phyloP scores from a whole-genome alignment of 768 basidiomycete species.

The Hygrophorus pudorinus region DNA sequence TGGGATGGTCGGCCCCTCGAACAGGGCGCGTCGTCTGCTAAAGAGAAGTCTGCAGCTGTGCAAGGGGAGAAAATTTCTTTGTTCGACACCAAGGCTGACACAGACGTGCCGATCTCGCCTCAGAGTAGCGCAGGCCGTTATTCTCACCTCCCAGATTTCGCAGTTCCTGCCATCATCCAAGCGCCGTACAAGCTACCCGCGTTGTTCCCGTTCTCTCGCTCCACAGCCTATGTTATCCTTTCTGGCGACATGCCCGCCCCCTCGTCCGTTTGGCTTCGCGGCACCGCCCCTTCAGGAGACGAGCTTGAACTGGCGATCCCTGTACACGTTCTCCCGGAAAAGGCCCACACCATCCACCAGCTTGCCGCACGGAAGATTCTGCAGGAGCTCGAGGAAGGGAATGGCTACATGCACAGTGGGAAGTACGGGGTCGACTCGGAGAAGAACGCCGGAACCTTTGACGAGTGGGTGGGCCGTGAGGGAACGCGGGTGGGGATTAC shows the following conservation, averaged over 20 bases:
- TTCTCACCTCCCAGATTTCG: neutral
- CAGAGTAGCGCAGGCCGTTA: neutral
- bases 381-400: neutral
- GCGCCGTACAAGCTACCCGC: neutral
- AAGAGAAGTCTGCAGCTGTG: neutral
- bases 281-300: neutral
- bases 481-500: neutral
- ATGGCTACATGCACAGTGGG: neutral
- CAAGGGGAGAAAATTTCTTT: neutral
- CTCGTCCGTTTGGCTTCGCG: neutral
- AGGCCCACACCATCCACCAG: neutral
- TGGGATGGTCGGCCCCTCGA: neutral
- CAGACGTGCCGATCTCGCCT: neutral
- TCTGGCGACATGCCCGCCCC: neutral
- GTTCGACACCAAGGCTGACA: neutral
- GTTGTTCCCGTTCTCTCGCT: neutral
- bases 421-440: neutral
- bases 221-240: neutral
- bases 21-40: neutral
- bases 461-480: neutral
- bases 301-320: neutral
- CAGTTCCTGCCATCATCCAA: neutral
- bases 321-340: neutral
- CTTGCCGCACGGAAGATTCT: neutral
- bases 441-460: neutral